Evolutionary conservation across 352 stramenopile species (phyloP), one percentile per base, ranked within the genome.

Genomic region (Globisporangium viniferum): DNA sequence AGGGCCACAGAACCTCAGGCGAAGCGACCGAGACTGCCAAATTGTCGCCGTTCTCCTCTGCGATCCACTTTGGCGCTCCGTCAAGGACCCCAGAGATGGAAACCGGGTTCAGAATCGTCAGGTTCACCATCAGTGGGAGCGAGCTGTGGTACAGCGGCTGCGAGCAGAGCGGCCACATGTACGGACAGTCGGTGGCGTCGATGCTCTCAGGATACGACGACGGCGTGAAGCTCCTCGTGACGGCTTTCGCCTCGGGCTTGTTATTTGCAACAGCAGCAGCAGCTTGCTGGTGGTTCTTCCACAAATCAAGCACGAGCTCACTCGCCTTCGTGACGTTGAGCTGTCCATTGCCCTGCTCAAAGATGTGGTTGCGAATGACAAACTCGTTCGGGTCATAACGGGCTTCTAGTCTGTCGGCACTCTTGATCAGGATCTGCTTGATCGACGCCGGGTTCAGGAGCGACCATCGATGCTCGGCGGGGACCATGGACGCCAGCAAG

Each of bases 141-240:
- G 83, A 88, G 15, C 72, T 84, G 62, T 90, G 75, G 62, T 88
- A 95, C 54, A 96, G 73, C 10, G 88, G 81, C 70, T 96, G 89
- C 2, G 77, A 87, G 59, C 90, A 95, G 39, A 91, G 76, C 27
- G 90, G 90, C 86, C 87, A 96, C 85, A 96, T 92, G 69, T 90
- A 93, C 64, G 88, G 88, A 35, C 89, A 96, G 57, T 95, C 76
- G 0, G 84, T 89, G 24, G 83, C 75, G 22, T 96, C 81, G 57
- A 97, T 78, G 15, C 64, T 69, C 10, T 87, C 73, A 2, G 90
- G 89, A 18, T 93, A 89, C 2, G 90, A 73, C 44, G 74, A 89
- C 44, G 78, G 76, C 22, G 53, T 59, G 54, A 67, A 54, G 24
- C 64, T 3, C 5, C 64, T 31, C 27, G 62, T 35, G 18, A 35